phyloP scores from a whole-genome alignment of 2,329 filamentous ascomycete species.

The Mariannaea elegans region DNA sequence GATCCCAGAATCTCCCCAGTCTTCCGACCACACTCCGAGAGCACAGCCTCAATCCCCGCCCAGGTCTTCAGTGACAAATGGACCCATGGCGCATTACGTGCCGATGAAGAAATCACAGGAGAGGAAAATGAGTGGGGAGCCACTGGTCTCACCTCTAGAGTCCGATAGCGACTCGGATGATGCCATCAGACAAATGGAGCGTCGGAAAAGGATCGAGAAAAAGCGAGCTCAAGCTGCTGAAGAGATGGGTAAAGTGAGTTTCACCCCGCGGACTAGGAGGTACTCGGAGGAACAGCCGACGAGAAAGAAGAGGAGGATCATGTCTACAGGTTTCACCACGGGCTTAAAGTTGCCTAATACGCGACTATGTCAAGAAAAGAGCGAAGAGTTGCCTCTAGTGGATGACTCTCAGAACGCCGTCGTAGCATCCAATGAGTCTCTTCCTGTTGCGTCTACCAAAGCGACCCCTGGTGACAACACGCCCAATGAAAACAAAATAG shows the following conservation, averaged over 20 bases:
- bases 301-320: slow-evolving; percentile 41
- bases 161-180: slow-evolving; percentile 49
- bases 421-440: slow-evolving; percentile 37
- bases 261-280: slow-evolving; percentile 39
- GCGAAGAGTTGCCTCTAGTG: slow-evolving; percentile 29
- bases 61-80: slow-evolving; percentile 34
- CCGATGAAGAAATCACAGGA: slow-evolving; percentile 58
- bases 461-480: slow-evolving; percentile 43
- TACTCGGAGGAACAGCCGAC: slow-evolving; percentile 33
- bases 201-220: slow-evolving; percentile 47
- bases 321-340: neutral
- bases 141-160: slow-evolving; percentile 34
- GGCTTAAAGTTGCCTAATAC: neutral
- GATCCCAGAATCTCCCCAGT: slow-evolving; percentile 50
- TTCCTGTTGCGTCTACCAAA: slow-evolving; percentile 43
- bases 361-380: slow-evolving; percentile 10
- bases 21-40: slow-evolving; percentile 33
- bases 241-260: slow-evolving; percentile 52
- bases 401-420: slow-evolving; percentile 39
- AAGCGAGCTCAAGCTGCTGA: slow-evolving; percentile 52
- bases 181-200: slow-evolving; percentile 43
- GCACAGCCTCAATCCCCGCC: slow-evolving; percentile 23
- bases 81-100: slow-evolving; percentile 55
- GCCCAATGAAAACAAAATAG: slow-evolving; percentile 13
- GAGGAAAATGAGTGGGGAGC: slow-evolving; percentile 43